Base-by-base conservation (phyloP, 768 basidiomycete species). In the Calocybe cyanea region DNA sequence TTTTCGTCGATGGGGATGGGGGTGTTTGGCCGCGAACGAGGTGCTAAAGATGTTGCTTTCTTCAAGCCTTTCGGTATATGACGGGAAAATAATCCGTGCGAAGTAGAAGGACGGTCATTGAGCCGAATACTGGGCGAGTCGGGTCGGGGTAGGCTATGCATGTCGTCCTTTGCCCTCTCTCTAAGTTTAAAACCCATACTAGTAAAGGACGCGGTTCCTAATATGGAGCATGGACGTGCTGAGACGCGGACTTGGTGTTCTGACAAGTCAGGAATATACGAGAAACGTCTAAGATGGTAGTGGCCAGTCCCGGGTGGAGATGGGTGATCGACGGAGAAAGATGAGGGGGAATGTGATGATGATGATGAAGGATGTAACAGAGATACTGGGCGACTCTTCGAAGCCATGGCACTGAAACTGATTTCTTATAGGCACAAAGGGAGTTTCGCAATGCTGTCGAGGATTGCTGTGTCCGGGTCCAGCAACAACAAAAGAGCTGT, bases 151-250 rank as follows among this genome's bases (percentile, higher is more conserved):
- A 45, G 8, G 32, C 44, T 4, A 38, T 57, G 54, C 48, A n/a
- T n/a, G n/a, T 61, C 69, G 30, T 55, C 60, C 53, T 62, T 65
- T 25, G 43, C 49, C 49, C 56, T 59, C 17, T 63, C 63, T 43
- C 59, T 68, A 51, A 69, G 64, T 36, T 57, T 53, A 38, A 71
- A 61, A 23, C 67, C 65, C 68, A 73, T 69, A 60, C 50, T 64
- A 48, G 57, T 53, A 34, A 63, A 50, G n/a, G 67, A 65, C 7
- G 61, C 53, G 34, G 66, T 54, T 50, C 63, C 59, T 32, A 59
- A 58, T 40, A 67, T 48, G 19, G 54, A 59, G 25, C 50, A 57
- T 20, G 50, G 52, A 39, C 47, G 53, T 33, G 43, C 33, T 17
- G 36, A 35, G 41, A 50, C 48, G 45, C 46, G 42, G 30, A 35